These are phyloP conservation scores for Micractinium conductrix DNA, from an alignment of 139 green algal species.

Conservation along the genomic window DNA sequence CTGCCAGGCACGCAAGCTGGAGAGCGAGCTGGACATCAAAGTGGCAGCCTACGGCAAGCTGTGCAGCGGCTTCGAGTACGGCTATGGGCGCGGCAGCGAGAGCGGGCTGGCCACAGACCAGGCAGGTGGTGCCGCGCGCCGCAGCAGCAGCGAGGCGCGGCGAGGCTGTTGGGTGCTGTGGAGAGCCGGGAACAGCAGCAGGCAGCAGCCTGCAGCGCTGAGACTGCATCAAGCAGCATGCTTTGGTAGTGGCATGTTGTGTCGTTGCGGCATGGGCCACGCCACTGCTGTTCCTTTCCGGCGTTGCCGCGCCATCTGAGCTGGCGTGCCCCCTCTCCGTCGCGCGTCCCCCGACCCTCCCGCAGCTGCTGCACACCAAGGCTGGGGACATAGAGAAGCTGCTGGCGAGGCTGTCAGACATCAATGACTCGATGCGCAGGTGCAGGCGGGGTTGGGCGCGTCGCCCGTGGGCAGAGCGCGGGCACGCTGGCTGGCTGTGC, in stretches of 20 bases:
- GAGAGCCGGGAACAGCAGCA: too few species aligned
- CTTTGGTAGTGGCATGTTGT: too few species aligned
- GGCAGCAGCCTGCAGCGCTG: too few species aligned
- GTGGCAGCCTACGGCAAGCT: conserved; percentile 89
- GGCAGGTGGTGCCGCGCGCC: background rate
- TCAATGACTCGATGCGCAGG: conserved; percentile 82
- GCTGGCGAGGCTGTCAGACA: conserved; percentile 79
- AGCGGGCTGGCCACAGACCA: conserved; percentile 58
- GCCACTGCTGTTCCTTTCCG: too few species aligned
- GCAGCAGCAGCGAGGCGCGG: too few species aligned
- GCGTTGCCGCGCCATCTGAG: too few species aligned
- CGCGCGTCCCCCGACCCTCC: background rate
- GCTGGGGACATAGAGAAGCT: conserved; percentile 80
- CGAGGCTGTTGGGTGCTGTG: background rate
- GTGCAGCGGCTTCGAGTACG: conserved; percentile 76
- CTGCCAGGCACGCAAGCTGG: conserved; percentile 70
- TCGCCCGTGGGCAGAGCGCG: background rate
- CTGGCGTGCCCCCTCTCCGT: background rate
- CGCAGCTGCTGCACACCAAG: conserved; percentile 71
- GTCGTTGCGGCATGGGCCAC: too few species aligned
- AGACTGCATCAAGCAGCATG: too few species aligned
- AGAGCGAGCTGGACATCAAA: conserved; percentile 93
- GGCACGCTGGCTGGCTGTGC: too few species aligned
- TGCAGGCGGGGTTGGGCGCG: background rate
- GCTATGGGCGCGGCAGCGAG: conserved; percentile 54